Evolutionary conservation across 495 filamentous ascomycete genomes (phyloP), one percentile per base, ranked within the genome.

Genomic region (Echria macrotheca): DNA sequence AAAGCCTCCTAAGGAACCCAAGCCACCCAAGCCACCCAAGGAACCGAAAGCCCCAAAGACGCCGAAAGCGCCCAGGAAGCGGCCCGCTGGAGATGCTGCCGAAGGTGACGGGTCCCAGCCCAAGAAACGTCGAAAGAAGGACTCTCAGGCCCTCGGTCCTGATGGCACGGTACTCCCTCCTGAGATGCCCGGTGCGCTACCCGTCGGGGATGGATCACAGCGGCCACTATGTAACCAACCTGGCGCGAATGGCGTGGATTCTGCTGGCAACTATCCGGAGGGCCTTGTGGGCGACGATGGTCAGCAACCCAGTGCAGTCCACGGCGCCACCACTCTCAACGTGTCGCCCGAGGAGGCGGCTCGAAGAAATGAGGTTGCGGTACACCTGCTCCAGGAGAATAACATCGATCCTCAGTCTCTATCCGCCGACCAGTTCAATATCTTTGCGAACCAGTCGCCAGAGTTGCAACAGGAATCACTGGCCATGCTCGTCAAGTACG

Each of bases 1-100:
- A 37, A 64, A 54, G 40, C 14, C 44, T 5, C 47, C 47, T 12
- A 50, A 50, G 25, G 46, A 37, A 24, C 55, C 85, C 56, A 71
- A 77, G 54, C 80, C 84, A 43, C 73, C 82, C 50, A 84, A 83
- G 56, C 79, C 77, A 53, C 67, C 66, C 25, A 75, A 73, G 44
- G 70, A 66, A 5, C 55, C 54, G 4, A 63, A 45, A 37, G 37
- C 49, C 19, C 52, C 53, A 3, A 60, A 48, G 46, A 26, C 44
- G 4, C 44, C 85, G 55, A 74, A 81, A 54, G 69, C 70, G 39
- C 80, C 87, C 43, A 71, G 82, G 59, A 81, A 78, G 56, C 65
- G 67, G 41, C 71, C 66, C 9, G 84, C 85, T 37, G 49, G 58
- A 26, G 80, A 81, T 49, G 78, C 25, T 0, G 28, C 45, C 8